These are phyloP conservation scores for Eragrostis curvula DNA, from an alignment of 176 grass and related monocot species.

Conservation along the genomic window DNA sequence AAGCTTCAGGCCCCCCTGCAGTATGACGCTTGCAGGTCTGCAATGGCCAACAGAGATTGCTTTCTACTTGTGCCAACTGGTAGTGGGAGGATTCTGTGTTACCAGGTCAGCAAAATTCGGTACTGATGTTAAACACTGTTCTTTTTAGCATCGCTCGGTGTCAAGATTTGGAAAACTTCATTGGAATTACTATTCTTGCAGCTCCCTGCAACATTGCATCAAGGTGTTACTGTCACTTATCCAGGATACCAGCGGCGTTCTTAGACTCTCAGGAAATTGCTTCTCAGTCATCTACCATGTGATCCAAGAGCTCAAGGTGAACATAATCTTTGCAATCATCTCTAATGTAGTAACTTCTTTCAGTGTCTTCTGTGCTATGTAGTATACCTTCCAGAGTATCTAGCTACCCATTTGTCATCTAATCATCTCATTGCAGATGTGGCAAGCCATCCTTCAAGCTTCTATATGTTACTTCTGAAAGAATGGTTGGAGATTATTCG, in stretches of 20 bases:
- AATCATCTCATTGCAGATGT: constrained; percentile 54
- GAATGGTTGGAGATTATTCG: constrained; percentile 55
- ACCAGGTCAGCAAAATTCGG: constrained; percentile 64
- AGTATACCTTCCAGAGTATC: neutral
- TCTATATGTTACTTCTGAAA: constrained; percentile 92
- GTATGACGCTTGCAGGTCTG: constrained; percentile 80
- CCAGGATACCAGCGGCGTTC: constrained; percentile 82
- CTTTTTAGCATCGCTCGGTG: constrained; percentile 11
- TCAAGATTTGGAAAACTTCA: constrained; percentile 16
- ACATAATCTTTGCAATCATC: neutral
- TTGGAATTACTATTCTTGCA: too few relatives aligned
- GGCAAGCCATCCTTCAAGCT: constrained; percentile 75
- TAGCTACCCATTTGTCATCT: constrained; percentile 21
- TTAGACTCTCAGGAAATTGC: constrained; percentile 90
- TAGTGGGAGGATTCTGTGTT: constrained; percentile 91
- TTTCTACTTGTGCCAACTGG: constrained; percentile 97
- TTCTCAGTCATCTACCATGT: constrained; percentile 74
- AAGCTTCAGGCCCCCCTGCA: constrained; percentile 76
- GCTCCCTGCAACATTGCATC: constrained; percentile 91
- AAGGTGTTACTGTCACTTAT: constrained; percentile 88
- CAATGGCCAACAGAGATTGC: constrained; percentile 66
- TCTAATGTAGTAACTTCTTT: neutral
- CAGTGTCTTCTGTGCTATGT: neutral
- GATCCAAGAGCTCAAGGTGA: constrained; percentile 81
- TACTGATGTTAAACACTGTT: constrained; percentile 2